Base-by-base conservation (phyloP, 129 eudicot genomes). In the Flaveria linearis region DNA sequence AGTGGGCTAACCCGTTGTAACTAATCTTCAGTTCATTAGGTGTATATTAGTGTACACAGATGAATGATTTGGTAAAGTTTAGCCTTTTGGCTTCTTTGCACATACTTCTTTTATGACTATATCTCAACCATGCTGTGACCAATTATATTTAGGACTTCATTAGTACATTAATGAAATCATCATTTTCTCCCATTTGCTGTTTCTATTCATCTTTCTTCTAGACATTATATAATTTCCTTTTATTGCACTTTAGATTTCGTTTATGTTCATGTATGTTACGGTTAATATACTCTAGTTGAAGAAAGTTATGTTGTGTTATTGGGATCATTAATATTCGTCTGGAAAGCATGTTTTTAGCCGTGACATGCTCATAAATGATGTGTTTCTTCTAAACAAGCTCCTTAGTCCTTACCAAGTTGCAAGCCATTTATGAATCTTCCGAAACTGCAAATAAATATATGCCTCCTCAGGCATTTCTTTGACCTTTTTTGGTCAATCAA, bases 51-150 rank as follows among this genome's bases (percentile, higher is more conserved):
- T 45, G 50, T 45, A 45, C 50, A 45, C 50, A 45, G 50, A 45
- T 9, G 50, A 45, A 8, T 45, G 50, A 45, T 45, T 45, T 10
- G 50, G 50, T 45, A 45, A 45, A 45, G 50, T 45, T 8, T 45
- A 45, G 50, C 50, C 50, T 45, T 45, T 45, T 11, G 50, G 50
- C 50, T 45, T 45, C 50, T 9, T 45, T 45, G 50, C 50, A 45
- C 50, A 45, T 45, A 45, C 58, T 52, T 52, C 58, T 52, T 36
- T 52, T 52, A n/a, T 52, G 58, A 52, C 58, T n/a, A 52, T 52
- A 52, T 52, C 55, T 52, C 9, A 52, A 52, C 58, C 20, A 8
- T 52, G 58, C 16, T n/a, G 58, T 52, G 58, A 52, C 20, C 22
- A 1, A n/a, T 52, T 52, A 15, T 2, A 52, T 52, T 52, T 52